Conservation (phyloP, 1,284 basidiomycete species). For the Ustilago cynodontis region DNA sequence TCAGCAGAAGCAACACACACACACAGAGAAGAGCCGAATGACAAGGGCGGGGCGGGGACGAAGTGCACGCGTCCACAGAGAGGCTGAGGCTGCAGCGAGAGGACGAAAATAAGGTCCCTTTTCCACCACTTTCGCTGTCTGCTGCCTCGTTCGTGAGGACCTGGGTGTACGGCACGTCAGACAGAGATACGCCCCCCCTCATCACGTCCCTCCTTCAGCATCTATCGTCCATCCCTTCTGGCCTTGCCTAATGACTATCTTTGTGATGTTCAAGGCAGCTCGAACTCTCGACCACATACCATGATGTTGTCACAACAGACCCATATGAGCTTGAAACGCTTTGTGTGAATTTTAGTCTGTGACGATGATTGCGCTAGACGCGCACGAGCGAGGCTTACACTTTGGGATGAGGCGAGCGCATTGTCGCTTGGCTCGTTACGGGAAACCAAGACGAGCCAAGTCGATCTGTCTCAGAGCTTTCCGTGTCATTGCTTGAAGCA, state of each 20-base stretch:
- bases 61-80: constrained; percentile 6
- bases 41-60: constrained; percentile 7
- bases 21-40: not conserved
- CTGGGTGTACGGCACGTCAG: constrained; percentile 7
- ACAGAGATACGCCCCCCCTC: not conserved
- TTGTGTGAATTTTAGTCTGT: not conserved
- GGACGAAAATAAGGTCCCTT: constrained; percentile 7
- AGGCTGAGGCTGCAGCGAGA: not conserved
- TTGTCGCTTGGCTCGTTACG: not conserved
- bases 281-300: not conserved
- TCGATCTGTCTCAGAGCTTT: constrained; percentile 2
- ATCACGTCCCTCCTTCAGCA: not conserved
- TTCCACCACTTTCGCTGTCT: constrained; percentile 9
- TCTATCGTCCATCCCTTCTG: not conserved
- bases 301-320: no score
- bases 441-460: not conserved
- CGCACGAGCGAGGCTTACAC: not conserved
- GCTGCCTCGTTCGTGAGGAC: constrained; percentile 10
- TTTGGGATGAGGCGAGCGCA: not conserved
- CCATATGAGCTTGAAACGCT: not conserved
- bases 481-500: constrained; percentile 4
- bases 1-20: no score
- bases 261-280: not conserved
- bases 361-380: not conserved
- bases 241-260: not conserved